A percentile compares a stretch with the other conserved stretches of the same genome.
These are phyloP conservation scores for Phymatotrichopsis omnivora DNA, from an alignment of 2,329 filamentous ascomycete genomes.

Conservation along the genomic window DNA sequence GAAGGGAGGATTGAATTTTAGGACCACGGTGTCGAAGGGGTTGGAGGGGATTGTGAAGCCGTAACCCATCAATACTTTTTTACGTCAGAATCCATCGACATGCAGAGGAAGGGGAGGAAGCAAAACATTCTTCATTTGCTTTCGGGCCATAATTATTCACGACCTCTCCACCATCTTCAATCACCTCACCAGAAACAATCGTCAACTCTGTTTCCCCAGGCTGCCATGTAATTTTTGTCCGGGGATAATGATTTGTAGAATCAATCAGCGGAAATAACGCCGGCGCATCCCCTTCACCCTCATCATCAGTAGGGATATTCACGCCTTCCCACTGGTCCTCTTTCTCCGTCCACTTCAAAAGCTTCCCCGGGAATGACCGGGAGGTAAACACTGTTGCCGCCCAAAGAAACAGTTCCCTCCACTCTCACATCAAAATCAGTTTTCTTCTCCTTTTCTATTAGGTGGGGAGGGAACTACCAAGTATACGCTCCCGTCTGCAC, in stretches of 20 bases:
- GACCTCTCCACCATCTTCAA: slow-evolving; percentile 37
- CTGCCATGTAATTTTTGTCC: slow-evolving; percentile 42
- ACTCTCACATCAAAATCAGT: neutral
- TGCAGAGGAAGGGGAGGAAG: neutral
- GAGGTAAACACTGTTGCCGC: slow-evolving; percentile 45
- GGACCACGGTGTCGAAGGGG: slow-evolving; percentile 36
- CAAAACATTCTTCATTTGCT: slow-evolving; percentile 40
- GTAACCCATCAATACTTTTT: slow-evolving; percentile 42
- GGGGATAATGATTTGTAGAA: slow-evolving; percentile 41
- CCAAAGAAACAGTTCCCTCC: slow-evolving; percentile 42
- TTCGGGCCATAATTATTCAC: slow-evolving; percentile 48
- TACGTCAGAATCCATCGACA: neutral
- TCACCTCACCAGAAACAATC: slow-evolving; percentile 31
- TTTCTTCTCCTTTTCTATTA: slow-evolving; percentile 5
- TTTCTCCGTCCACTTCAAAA: slow-evolving; percentile 21
- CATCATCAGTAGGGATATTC: slow-evolving; percentile 6
- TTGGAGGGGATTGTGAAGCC: slow-evolving; percentile 43
- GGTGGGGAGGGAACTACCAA: slow-evolving; percentile 34
- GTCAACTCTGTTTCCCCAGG: slow-evolving; percentile 38
- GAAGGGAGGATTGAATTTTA: slow-evolving; percentile 26
- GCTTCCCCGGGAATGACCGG: slow-evolving; percentile 42
- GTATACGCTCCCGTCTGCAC: slow-evolving; percentile 35
- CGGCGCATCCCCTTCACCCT: slow-evolving; percentile 31
- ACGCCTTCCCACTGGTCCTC: neutral
- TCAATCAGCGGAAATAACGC: slow-evolving; percentile 44